Evolutionary conservation across 192 early-diverging fungal species (phyloP), one percentile per base, ranked within the genome.

Genomic region (Entophlyctis luteolus): DNA sequence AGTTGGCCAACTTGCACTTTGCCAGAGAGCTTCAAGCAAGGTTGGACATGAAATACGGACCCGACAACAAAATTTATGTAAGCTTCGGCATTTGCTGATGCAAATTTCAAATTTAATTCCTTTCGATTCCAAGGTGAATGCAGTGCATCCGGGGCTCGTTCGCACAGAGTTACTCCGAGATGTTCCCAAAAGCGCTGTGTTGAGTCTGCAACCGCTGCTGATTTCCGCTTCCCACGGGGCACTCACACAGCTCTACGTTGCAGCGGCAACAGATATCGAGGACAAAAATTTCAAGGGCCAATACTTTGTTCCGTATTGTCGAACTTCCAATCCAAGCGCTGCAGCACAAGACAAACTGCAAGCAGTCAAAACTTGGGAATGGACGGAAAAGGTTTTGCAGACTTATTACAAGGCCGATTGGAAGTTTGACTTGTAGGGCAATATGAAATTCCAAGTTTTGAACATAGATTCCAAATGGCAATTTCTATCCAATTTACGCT

Each of bases 1-100:
- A 87, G 75, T 55, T 84, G 48, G 68, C 77, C 42, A 85, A 82
- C 42, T 69, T 81, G 25, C 70, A 81, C 18, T 87, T 84, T 68
- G 60, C 77, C 0, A 73, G 68, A 18, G 71, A 77, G 23, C 72
- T 89, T 6, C 76, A 79, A 38, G 54, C 75, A 33, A 47, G 59
- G 16, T 52, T 75, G 12, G 56, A 74, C 20, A 65, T n/a, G 8
- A 56, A 83, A 76, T 34, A 58, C 75, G 33, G 55, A 20, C 6
- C 10, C 27, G 39, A 42, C n/a, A 12, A 8, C 39, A 42, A 42
- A n/a, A 42, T 42, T 42, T 42, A 42, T n/a, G 39, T 42, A 42
- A 42, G n/a, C n/a, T 42, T 42, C n/a, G n/a, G 8, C 8, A 42
- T 42, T 42, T 42, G n/a, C n/a, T 42, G n/a, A 12, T 42, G n/a